Evolutionary conservation across 257 asterid genomes (phyloP).

Genomic region (Cinchona pubescens): DNA sequence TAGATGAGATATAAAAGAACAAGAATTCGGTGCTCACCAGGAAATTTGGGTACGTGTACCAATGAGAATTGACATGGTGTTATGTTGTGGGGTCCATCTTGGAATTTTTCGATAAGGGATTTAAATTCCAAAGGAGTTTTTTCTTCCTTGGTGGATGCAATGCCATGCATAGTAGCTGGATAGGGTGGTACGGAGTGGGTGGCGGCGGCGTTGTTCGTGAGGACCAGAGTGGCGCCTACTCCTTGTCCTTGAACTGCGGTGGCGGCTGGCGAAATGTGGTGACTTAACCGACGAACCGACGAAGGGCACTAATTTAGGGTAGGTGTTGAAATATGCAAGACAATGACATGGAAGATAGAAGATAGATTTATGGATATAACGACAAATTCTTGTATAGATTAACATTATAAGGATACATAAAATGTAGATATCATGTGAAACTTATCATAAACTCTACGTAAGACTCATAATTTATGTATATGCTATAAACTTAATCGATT

Average conservation of each 20-base stretch:
- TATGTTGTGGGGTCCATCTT: background rate
- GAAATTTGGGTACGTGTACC: constrained; percentile 4
- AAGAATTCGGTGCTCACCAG: background rate
- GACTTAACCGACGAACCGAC: background rate
- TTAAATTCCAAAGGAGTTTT: background rate
- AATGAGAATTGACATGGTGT: background rate
- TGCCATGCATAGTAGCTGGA: no score
- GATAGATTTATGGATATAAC: no score
- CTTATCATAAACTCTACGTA: no score
- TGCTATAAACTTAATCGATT: no score
- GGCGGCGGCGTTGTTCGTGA: background rate
- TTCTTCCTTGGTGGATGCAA: background rate
- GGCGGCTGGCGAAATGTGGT: background rate
- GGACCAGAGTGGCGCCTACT: background rate
- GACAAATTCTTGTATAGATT: no score
- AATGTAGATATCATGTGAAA: no score
- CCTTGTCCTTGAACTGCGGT: background rate
- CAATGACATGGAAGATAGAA: no score
- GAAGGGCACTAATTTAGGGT: background rate
- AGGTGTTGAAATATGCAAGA: no score
- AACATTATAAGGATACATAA: no score
- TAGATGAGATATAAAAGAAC: background rate
- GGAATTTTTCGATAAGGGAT: background rate
- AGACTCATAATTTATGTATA: no score
- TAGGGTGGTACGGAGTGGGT: background rate